Percentiles rank a stretch among this genome's conserved stretches.
These are phyloP conservation scores for Stephania cephalantha DNA, from an alignment of 164 flowering plant genomes.

Conservation along the genomic window DNA sequence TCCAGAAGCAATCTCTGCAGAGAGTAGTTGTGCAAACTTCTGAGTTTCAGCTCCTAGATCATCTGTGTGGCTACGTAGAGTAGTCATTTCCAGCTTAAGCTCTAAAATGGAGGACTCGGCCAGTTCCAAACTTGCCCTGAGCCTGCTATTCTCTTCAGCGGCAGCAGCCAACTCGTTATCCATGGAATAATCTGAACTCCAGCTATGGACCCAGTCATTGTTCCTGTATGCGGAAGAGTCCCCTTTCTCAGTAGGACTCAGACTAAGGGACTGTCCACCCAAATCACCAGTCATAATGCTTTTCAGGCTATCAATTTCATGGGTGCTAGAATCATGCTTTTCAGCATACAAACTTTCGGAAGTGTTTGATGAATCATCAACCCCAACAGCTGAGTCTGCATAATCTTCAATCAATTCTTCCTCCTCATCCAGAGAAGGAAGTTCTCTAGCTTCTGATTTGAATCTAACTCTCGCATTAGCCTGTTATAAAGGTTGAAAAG, in stretches of 20 bases:
- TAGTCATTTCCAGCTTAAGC: conserved; percentile 60
- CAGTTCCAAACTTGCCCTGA: conserved; percentile 58
- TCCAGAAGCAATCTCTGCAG: conserved; percentile 64
- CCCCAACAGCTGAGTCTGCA: conserved; percentile 55
- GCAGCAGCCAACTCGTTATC: conserved; percentile 49
- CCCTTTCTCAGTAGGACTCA: conserved; percentile 52
- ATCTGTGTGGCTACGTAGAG: conserved; percentile 62
- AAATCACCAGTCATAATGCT: conserved; percentile 64
- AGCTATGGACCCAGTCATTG: conserved; percentile 62
- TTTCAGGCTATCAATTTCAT: conserved; percentile 65
- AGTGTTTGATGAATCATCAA: conserved; percentile 78
- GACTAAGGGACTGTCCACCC: conserved; percentile 38
- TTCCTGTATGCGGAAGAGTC: conserved; percentile 45
- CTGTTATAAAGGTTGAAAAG: conserved; percentile 29
- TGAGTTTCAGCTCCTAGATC: conserved; percentile 61
- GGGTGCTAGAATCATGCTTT: conserved; percentile 67
- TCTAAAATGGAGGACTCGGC: conserved; percentile 69
- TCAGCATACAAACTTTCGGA: conserved; percentile 80
- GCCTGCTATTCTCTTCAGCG: conserved; percentile 65
- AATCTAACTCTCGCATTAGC: conserved; percentile 52
- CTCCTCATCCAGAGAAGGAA: conserved; percentile 54
- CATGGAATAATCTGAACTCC: conserved; percentile 58
- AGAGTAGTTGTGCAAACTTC: conserved; percentile 45
- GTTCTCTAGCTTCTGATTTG: conserved; percentile 44
- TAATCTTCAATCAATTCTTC: conserved; percentile 48